Evolutionary conservation across 1,139 yeast genomes (phyloP), one percentile per base, ranked within the genome.

Genomic region (Blastobotrys petasosporus): DNA sequence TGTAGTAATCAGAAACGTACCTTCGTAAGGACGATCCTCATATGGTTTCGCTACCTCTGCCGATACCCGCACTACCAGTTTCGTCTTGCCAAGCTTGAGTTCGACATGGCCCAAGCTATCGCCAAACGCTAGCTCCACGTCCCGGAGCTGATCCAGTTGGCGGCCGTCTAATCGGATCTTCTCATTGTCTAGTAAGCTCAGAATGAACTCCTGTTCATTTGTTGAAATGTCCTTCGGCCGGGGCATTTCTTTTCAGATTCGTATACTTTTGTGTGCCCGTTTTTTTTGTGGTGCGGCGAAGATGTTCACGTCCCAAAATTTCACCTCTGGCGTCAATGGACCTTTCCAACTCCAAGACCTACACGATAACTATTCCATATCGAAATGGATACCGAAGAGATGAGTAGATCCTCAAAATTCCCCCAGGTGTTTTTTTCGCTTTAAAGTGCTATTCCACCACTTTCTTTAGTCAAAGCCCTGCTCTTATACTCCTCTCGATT

Each of bases 11-110:
- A 77, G 71, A 61, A 92, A 88, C 3, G 85, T 64, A 1, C 98
- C 98, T 65, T 94, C 98, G 61, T 86, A 90, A 1, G 97, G 97
- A 44, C 96, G 73, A 56, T 90, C 95, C 46, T 87, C 95, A 55
- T 76, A 83, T 0, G 98, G 98, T 51, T 77, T 76, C 8, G 79
- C 74, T n/a, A 94, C 80, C 48, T 79, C 82, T 16, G 95, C 85
- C 20, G 92, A 80, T 2, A 90, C 81, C 48, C 92, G 75, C 12
- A 84, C 92, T 2, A 85, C 80, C 3, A 92, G 77, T 56, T 61
- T 52, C 6, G 95, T 86, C 28, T 74, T 68, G 1, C 97, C 97
- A 64, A 90, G 73, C 32, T 68, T 67, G 9, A 90, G 79, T 54
- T 85, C 87, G 12, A 83, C 94, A 56, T 80, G 85, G 8, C 98